Base-by-base conservation (phyloP, 2,329 filamentous ascomycete genomes). In the Pseudonectria buxi region DNA sequence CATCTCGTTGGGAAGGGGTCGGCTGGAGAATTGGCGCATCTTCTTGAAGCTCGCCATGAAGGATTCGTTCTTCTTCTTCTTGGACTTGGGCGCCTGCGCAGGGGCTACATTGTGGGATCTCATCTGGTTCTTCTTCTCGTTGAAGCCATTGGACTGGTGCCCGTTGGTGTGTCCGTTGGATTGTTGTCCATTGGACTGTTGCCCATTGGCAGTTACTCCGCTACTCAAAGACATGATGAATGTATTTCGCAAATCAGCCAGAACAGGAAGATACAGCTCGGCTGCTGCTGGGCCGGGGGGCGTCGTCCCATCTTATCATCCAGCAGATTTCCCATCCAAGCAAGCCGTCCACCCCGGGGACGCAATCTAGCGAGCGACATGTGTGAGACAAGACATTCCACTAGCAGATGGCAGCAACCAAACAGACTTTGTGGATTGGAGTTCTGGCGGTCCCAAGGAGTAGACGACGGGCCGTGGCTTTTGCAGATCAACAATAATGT, bases 1-100 rank as follows among this genome's bases (percentile, higher is more conserved):
- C 35, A 68, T 71, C 48, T 82, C 69, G 2, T 66, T 76, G 0
- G 82, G 80, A 24, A 83, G 59, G 9, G 82, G 80, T n/a, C 75
- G 64, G 39, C 67, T 67, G 2, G 78, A 76, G 4, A 76, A 71
- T 35, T 62, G 49, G 3, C 58, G 51, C 18, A 65, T 46, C 31
- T 59, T 53, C 43, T 57, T 51, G 29, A 64, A 46, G 24, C 45
- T 51, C 10, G 44, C 48, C 2, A 57, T 7, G 5, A 47, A 30
- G n/a, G 40, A 45, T n/a, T 45, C 41, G 28, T 54, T 45, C 30
- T 54, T 55, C 35, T 49, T 46, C n/a, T 42, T 35, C 3, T 39
- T 42, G 4, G 41, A 13, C 32, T 40, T 36, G 9, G 25, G 26
- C 13, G 31, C 10, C 36, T 35, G 10, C 16, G 14, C n/a, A 29